phyloP scores from a whole-genome alignment of 192 early-diverging fungal species.

The Cetraspora pellucida region DNA sequence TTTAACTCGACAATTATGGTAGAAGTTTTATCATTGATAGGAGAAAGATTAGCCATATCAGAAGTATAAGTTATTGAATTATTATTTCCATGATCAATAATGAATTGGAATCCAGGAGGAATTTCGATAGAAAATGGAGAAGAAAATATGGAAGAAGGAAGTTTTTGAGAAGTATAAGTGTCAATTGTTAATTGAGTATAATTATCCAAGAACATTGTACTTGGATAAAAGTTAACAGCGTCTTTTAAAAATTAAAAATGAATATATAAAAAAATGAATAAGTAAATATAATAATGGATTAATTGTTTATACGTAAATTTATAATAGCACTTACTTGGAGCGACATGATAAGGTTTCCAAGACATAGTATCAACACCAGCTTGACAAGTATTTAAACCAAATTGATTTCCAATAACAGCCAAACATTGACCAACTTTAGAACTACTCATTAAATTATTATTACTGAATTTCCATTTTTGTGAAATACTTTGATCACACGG shows the following conservation, averaged over 20 bases:
- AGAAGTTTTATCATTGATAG: not conserved
- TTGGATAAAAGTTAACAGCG: slow-evolving; percentile 19
- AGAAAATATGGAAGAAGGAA: slow-evolving; percentile 18
- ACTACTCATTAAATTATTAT: not conserved
- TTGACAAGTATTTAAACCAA: slow-evolving; percentile 17
- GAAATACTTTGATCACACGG: slow-evolving; percentile 4
- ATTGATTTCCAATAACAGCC: not conserved
- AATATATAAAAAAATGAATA: not conserved
- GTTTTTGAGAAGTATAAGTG: slow-evolving; percentile 12
- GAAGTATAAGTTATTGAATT: not conserved
- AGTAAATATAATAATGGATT: not conserved
- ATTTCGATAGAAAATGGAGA: slow-evolving; percentile 29
- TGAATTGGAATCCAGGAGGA: slow-evolving; percentile 32
- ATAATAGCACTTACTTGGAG: slow-evolving; percentile 16
- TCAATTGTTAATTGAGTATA: not conserved
- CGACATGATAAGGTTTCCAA: slow-evolving; percentile 23
- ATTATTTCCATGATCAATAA: slow-evolving; percentile 4
- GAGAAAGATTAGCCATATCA: slow-evolving; percentile 8
- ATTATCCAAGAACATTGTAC: not conserved
- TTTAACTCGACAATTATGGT: slow-evolving; percentile 18
- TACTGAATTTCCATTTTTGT: slow-evolving; percentile 23
- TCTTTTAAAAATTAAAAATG: slow-evolving; percentile 11
- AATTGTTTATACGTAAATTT: not conserved
- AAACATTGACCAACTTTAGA: slow-evolving; percentile 1
- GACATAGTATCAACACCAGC: not conserved